Base-by-base conservation (phyloP, 352 stramenopile genomes). In the Phytophthora cryptogea region DNA sequence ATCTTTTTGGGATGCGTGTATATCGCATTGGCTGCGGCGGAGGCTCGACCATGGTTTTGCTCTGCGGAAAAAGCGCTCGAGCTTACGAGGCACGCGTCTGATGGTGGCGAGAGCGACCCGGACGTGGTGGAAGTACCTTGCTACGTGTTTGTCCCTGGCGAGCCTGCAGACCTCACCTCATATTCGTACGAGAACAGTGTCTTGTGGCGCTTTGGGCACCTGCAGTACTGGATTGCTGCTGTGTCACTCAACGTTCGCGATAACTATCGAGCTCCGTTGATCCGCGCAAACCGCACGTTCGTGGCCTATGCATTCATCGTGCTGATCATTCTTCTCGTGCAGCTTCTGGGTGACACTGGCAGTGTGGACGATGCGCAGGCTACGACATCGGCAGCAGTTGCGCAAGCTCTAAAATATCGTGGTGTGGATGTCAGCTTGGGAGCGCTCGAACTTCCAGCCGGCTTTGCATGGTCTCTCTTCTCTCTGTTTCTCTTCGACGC, bases 131-230 rank as follows among this genome's bases (percentile, higher is more conserved):
- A 70, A 30, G 16, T 64, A 1, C 82, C 80, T n/a, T 93, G 83
- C 52, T 91, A 90, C 54, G 67, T 73, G 59, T 91, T 89, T 28
- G 52, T 76, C 6, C 66, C 82, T 0, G 79, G 76, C 2, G 63
- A 76, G 28, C 72, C 72, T 8, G 68, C 59, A 3, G 76, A 90
- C 30, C 49, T 90, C 30, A 93, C 81, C 14, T 64, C 76, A 30
- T 66, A 89, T 59, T 89, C 84, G 54, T 90, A 88, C 66, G 84
- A 93, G 52, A 87, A 89, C 74, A 85, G 69, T 46, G 77, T 91
- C 7, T 32, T 92, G 5, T 94, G 84, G 84, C 75, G 88, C 28
- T 89, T 90, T 36, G 84, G 84, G 1, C 82, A 94, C 60, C 26
- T 89, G 33, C 80, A 91, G 66, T 94, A 90, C 59, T 88, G 78